Conservation (phyloP, 768 basidiomycete species). For the Candolleomyces efflorescens region DNA sequence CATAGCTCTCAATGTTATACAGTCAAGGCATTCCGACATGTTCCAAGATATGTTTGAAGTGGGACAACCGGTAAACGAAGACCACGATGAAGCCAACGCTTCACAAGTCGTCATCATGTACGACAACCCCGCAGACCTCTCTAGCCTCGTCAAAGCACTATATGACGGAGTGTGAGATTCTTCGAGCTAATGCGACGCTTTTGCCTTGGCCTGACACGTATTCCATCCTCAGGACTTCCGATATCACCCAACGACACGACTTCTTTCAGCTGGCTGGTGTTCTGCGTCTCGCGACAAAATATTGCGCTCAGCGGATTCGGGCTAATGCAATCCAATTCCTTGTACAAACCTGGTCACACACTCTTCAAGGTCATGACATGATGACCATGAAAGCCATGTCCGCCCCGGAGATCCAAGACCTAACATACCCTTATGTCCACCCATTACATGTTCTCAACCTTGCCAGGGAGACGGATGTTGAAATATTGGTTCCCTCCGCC, state of each 20-base stretch:
- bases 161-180: slow-evolving; percentile 49
- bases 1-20: not conserved
- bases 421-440: slow-evolving; percentile 57
- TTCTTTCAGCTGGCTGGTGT: slow-evolving; percentile 56
- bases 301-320: slow-evolving; percentile 51
- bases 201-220: slow-evolving; percentile 10
- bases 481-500: slow-evolving; percentile 44
- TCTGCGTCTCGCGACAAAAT: slow-evolving; percentile 56
- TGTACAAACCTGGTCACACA: slow-evolving; percentile 46
- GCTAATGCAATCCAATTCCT: slow-evolving; percentile 46
- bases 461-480: slow-evolving; percentile 45
- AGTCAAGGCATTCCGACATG: slow-evolving; percentile 53
- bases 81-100: slow-evolving; percentile 12
- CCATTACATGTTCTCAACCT: slow-evolving; percentile 56
- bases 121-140: slow-evolving; percentile 46
- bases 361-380: slow-evolving; percentile 50
- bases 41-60: slow-evolving; percentile 53
- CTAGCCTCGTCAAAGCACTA: slow-evolving; percentile 46
- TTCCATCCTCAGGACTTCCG: slow-evolving; percentile 36
- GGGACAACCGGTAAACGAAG: slow-evolving; percentile 29
- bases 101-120: slow-evolving; percentile 51
- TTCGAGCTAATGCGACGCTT: not conserved
- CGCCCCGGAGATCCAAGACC: slow-evolving; percentile 34
- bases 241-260: slow-evolving; percentile 25
- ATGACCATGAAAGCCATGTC: slow-evolving; percentile 49